These are phyloP conservation scores for Calonectria pauciramosa DNA, from an alignment of 2,329 filamentous ascomycete species.

Conservation along the genomic window DNA sequence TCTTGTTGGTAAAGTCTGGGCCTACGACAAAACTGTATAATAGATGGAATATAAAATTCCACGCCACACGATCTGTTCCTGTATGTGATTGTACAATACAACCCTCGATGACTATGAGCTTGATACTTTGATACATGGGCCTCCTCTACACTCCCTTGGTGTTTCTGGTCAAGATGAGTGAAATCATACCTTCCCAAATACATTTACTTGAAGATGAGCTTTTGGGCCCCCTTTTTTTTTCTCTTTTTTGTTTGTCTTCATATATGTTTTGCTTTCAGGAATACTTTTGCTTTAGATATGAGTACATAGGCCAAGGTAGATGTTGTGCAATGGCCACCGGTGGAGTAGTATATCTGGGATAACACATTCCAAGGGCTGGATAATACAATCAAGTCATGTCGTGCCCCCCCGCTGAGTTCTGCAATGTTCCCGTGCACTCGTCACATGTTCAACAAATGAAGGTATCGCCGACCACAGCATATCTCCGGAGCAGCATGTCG, in stretches of 20 bases:
- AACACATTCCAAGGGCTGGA: too few relatives aligned
- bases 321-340: background rate
- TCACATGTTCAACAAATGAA: background rate
- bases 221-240: too few relatives aligned
- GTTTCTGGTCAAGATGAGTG: too few relatives aligned
- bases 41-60: constrained; percentile 40
- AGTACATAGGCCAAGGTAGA: background rate
- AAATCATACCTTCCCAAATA: too few relatives aligned
- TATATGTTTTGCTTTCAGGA: too few relatives aligned
- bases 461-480: background rate
- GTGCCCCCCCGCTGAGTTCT: background rate
- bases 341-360: background rate
- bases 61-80: background rate
- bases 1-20: background rate
- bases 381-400: background rate
- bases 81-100: background rate
- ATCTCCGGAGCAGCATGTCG: background rate
- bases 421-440: background rate
- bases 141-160: too few relatives aligned
- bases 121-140: too few relatives aligned
- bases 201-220: too few relatives aligned
- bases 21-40: constrained; percentile 33
- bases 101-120: too few relatives aligned
- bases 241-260: too few relatives aligned
- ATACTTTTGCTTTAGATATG: too few relatives aligned